Evolutionary conservation across 441 rosid species (phyloP), one percentile per base, ranked within the genome.

Genomic region (Breynia disticha): DNA sequence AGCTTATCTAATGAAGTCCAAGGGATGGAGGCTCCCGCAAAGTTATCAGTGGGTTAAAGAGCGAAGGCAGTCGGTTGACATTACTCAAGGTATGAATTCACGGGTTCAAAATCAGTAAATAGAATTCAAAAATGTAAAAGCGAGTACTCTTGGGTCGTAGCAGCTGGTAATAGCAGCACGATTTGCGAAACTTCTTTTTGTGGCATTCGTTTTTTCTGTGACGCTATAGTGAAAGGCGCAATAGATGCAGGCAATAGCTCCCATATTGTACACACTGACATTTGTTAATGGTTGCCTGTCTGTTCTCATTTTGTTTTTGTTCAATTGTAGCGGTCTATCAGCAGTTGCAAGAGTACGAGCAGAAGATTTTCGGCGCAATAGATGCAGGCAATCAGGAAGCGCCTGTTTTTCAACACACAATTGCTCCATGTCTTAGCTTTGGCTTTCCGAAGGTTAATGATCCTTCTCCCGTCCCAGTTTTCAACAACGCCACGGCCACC

Each of bases 31-130:
- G 68, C 87, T 93, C 46, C 55, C 69, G 24, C 90, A 76, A 69
- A 86, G 95, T 78, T 76, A 76, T 62, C 85, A 78, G 64, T 86
- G 95, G 97, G 96, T 93, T 65, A 81, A 89, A 72, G 96, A 93
- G 62, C 73, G 86, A 52, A 81, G 97, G 67, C 78, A 88, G 52
- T 43, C 70, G 11, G 86, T 79, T 48, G 88, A 80, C 20, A 68
- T 93, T 51, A 73, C 56, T 67, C 72, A 65, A 70, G 95, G 97
- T 81, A 59, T 44, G 46, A 51, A 16, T 42, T 48, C 50, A 37
- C 7, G 32, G 7, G 32, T 24, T 24, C 7, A n/a, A n/a, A n/a
- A n/a, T n/a, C n/a, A n/a, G n/a, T n/a, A n/a, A n/a, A n/a, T 24
- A 24, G 7, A 24, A 24, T 24, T 2, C 32, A 7, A 24, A 24